Base-by-base conservation (phyloP, 2,329 filamentous ascomycete genomes). In the Diaporthe citri region DNA sequence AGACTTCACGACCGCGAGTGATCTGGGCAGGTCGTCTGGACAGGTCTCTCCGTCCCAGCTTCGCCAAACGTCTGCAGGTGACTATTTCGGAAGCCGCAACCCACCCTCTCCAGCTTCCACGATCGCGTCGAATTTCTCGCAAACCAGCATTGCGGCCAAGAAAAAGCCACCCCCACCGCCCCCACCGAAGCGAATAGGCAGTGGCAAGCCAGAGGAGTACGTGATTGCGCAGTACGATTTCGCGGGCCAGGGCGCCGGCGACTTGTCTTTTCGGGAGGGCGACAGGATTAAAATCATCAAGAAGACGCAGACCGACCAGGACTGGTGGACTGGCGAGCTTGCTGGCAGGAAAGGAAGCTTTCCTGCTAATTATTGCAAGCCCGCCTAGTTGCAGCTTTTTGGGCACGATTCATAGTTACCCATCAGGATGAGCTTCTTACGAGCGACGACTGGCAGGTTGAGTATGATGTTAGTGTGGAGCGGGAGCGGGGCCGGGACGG, bases 271-370 rank as follows among this genome's bases (percentile, higher is more conserved):
- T 81, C 87, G 87, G 41, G 93, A 96, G 82, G 95, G 94, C 2
- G 95, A 97, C 80, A 87, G 89, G 67, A 97, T 97, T 78, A 90
- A 88, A 60, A 92, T 97, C 4, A 81, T 95, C 43, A 94, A 94
- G 85, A 95, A 93, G 85, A 97, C 95, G 3, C 89, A 91, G 9
- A 95, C 92, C 76, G 93, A 91, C 31, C 93, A 97, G 83, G 95
- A 97, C 81, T 97, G 95, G 94, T 97, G 95, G 95, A 90, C 94
- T 76, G 95, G 95, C 17, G 94, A 97, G 82, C 77, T 96, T 20
- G 86, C 87, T 55, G 94, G 94, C 0, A 82, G 86, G 36, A 89
- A 88, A 80, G 95, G 95, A 4, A 92, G 87, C 78, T 97, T 97
- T 81, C 95, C 95, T 1, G 95, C 95, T 9, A 97, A 97, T 83